These are phyloP conservation scores for Pelargonium cotyledonis DNA, from an alignment of 441 rosid genomes.

Conservation along the genomic window DNA sequence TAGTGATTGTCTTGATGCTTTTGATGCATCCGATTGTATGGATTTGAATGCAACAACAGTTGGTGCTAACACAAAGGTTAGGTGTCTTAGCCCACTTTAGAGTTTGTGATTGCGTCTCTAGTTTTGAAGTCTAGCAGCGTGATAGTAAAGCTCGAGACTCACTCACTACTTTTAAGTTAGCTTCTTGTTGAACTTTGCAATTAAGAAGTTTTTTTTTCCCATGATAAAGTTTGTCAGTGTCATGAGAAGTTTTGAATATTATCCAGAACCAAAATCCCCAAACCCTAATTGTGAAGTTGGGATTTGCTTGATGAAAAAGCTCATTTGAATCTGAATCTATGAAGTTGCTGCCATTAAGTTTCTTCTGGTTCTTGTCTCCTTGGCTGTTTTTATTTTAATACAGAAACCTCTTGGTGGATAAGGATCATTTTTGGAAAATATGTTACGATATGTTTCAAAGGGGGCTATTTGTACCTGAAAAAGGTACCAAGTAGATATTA, in stretches of 20 bases:
- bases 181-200: background rate
- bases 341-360: background rate
- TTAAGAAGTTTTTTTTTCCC: background rate
- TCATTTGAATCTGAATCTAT: background rate
- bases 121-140: background rate
- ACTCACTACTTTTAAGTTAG: conserved; percentile 5
- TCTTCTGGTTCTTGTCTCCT: too few relatives aligned
- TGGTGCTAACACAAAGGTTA: conserved; percentile 18
- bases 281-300: background rate
- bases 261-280: background rate
- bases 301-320: background rate
- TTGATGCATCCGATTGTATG: conserved; percentile 12
- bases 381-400: background rate
- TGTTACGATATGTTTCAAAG: too few relatives aligned
- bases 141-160: background rate
- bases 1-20: conserved; percentile 12
- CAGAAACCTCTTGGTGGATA: background rate
- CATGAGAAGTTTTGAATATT: background rate
- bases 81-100: background rate
- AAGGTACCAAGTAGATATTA: too few relatives aligned
- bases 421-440: background rate
- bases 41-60: conserved; percentile 16
- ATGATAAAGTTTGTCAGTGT: background rate
- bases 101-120: background rate
- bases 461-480: too few relatives aligned